Conservation (phyloP, 2,329 filamentous ascomycete species). For the Sclerotinia spermophila region DNA sequence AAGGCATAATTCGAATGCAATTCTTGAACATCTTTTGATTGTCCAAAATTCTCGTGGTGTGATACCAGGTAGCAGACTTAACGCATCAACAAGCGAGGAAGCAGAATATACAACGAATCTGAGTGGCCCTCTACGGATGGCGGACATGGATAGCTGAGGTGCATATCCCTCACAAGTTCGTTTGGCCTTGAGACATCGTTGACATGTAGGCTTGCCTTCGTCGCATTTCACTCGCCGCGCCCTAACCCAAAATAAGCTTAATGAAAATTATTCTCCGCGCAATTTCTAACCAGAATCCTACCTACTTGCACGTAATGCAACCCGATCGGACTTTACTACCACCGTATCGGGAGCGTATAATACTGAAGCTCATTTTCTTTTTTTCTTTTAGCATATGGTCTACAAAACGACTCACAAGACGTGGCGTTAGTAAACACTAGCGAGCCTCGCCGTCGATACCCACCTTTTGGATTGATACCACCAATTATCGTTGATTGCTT, state of each 20-base stretch:
- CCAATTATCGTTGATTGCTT: background rate
- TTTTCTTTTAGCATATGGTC: background rate
- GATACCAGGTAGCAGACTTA: conserved; percentile 16
- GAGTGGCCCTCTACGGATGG: background rate
- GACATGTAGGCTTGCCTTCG: conserved; percentile 27
- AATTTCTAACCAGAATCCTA: background rate
- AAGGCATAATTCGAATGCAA: conserved; percentile 6
- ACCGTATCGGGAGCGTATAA: conserved; percentile 6
- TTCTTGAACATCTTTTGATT: background rate
- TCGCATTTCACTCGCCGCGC: conserved; percentile 30
- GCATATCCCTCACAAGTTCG: conserved; percentile 29
- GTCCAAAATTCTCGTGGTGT: conserved; percentile 14
- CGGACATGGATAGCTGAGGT: background rate
- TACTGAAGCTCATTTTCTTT: background rate
- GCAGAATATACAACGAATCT: conserved; percentile 6
- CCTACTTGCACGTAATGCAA: conserved; percentile 22
- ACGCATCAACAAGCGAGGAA: background rate
- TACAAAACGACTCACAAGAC: background rate
- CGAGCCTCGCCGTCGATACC: background rate
- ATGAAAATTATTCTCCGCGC: background rate
- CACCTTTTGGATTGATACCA: background rate
- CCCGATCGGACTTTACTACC: conserved; percentile 14
- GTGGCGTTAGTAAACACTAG: background rate
- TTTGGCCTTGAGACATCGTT: conserved; percentile 24
- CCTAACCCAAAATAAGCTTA: conserved; percentile 13